Conservation (phyloP, 257 asterid species). For the Solanum medicagineum region DNA sequence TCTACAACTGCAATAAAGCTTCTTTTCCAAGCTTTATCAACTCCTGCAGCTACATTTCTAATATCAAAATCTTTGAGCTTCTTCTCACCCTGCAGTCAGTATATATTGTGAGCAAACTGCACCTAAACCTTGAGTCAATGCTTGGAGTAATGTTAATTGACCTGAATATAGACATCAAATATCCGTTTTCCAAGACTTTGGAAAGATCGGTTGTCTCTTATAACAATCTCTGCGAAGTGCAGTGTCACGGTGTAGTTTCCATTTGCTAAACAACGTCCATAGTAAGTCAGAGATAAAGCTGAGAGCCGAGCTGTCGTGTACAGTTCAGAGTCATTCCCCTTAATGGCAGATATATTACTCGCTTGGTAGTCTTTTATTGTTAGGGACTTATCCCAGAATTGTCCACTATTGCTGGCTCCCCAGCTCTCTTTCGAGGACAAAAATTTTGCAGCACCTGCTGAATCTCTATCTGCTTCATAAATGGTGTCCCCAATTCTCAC, state of each 20-base stretch:
- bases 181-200: slow-evolving; percentile 5
- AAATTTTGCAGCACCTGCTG: background rate
- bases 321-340: background rate
- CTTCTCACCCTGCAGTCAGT: slow-evolving; percentile 1
- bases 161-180: slow-evolving; percentile 8
- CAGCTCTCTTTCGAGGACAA: background rate
- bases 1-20: background rate
- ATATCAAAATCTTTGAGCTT: slow-evolving; percentile 14
- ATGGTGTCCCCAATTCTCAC: background rate
- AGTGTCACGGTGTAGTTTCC: slow-evolving; percentile 4
- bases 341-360: background rate
- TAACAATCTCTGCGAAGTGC: slow-evolving; percentile 6
- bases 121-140: background rate
- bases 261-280: slow-evolving; percentile 5
- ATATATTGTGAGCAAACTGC: background rate
- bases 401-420: background rate
- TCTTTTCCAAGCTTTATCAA: background rate
- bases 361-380: background rate
- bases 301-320: slow-evolving; percentile 8
- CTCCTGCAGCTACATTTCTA: slow-evolving; percentile 10
- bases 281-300: slow-evolving; percentile 1
- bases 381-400: background rate
- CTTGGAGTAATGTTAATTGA: background rate
- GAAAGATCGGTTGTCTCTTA: background rate
- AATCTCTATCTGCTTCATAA: background rate